Conservation (phyloP, 345 rosid genomes). For the Eucalyptus melliodora region DNA sequence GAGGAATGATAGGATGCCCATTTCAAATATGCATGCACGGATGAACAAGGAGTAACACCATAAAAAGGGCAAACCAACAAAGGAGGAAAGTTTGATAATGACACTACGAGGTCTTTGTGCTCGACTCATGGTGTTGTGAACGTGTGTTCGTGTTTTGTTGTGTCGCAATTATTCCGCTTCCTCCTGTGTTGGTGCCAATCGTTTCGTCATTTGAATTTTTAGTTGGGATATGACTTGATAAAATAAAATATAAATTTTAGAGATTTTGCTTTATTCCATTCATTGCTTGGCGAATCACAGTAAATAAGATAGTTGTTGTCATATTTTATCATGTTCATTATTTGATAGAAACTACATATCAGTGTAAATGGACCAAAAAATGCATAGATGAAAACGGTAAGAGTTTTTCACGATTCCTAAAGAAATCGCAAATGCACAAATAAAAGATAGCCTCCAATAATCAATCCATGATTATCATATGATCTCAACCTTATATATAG, state of each 20-base stretch:
- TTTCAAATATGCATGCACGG: not conserved
- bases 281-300: accelerated
- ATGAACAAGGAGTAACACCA: not conserved
- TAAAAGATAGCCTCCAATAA: not conserved
- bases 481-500: not conserved
- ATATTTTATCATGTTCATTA: not conserved
- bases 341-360: not conserved
- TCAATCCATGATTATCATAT: not conserved
- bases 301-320: not conserved
- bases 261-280: not conserved
- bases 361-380: not conserved
- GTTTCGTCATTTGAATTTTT: too few species aligned
- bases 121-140: not conserved
- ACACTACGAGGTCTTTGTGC: not conserved
- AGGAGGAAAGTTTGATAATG: not conserved
- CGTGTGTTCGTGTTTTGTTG: not conserved
- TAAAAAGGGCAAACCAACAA: not conserved
- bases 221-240: accelerated
- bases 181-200: not conserved
- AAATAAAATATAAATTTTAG: not conserved
- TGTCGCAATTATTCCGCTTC: not conserved
- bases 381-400: not conserved
- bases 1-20: not conserved
- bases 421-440: not conserved
- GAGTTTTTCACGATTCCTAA: not conserved